A percentile compares a stretch with the other conserved stretches of the same genome.
Conservation (phyloP, 106 monocot genomes). For the Xerophyta viscosa region DNA sequence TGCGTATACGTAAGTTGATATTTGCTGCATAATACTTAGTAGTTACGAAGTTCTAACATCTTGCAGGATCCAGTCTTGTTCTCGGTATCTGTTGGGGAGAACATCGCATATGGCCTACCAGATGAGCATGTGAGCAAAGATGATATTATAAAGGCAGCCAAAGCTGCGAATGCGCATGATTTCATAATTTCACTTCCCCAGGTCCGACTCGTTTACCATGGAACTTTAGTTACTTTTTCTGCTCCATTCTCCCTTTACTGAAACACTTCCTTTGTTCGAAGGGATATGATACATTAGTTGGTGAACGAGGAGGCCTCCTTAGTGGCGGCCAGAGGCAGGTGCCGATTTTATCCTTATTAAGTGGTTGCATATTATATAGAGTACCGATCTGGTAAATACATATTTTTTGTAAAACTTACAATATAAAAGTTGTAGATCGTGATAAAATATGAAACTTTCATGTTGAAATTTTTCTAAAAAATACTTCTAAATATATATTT, state of each 20-base stretch:
- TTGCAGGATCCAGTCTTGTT: constrained; percentile 91
- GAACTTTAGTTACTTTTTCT: too few species aligned
- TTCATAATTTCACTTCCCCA: constrained; percentile 95
- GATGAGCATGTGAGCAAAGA: constrained; percentile 91
- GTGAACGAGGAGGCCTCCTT: constrained; percentile 86
- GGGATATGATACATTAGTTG: constrained; percentile 95
- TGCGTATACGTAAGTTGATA: too few species aligned
- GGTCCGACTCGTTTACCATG: constrained; percentile 26
- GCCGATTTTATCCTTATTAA: neutral
- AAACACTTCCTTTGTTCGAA: constrained; percentile 16
- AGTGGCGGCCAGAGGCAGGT: constrained; percentile 99
- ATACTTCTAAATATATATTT: too few species aligned
- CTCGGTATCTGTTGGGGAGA: constrained; percentile 95
- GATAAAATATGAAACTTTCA: too few species aligned
- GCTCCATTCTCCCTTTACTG: neutral
- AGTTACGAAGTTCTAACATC: too few species aligned
- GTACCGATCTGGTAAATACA: too few species aligned
- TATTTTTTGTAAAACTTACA: too few species aligned
- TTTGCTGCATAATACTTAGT: too few species aligned
- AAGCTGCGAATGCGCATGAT: constrained; percentile 99
- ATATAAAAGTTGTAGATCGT: too few species aligned
- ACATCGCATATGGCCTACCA: constrained; percentile 95
- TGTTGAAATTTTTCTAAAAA: too few species aligned
- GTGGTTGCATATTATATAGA: too few species aligned
- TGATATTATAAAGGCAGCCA: constrained; percentile 92